Percentiles rank a stretch among this genome's conserved stretches.
Conservation (phyloP, 371 early-diverging fungal genomes). For the Mortierella sp. region DNA sequence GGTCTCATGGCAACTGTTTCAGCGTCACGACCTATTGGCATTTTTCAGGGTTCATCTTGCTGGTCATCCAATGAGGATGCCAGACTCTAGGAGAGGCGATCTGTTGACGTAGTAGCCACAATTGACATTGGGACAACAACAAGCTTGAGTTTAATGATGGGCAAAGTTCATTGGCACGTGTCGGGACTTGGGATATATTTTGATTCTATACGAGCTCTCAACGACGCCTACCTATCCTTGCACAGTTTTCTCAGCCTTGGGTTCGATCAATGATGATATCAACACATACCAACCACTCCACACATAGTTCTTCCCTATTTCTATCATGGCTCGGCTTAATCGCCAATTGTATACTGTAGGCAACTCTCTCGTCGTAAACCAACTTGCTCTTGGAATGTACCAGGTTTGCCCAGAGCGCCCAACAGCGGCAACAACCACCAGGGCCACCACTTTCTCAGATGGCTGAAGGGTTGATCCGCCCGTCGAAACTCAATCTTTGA, state of each 20-base stretch:
- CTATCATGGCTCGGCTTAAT: no score
- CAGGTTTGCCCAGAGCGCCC: background rate
- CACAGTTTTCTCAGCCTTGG: background rate
- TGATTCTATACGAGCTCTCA: background rate
- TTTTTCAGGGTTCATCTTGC: background rate
- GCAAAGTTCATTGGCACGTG: background rate
- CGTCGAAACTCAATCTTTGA: background rate
- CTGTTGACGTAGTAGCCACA: no score
- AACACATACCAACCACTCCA: background rate
- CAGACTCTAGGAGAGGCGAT: no score
- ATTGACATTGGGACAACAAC: background rate
- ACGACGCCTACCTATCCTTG: background rate
- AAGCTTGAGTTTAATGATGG: background rate
- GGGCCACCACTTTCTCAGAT: background rate
- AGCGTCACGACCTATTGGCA: background rate
- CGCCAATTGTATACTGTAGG: no score
- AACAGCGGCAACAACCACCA: background rate
- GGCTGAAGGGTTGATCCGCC: constrained; percentile 4
- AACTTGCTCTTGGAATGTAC: background rate
- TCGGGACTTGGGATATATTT: background rate
- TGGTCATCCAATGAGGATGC: background rate
- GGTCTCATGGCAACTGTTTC: background rate
- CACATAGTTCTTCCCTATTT: background rate
- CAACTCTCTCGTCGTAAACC: no score
- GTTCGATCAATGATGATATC: no score